phyloP scores from a whole-genome alignment of 2,329 filamentous ascomycete genomes.

The Amauroascus niger region DNA sequence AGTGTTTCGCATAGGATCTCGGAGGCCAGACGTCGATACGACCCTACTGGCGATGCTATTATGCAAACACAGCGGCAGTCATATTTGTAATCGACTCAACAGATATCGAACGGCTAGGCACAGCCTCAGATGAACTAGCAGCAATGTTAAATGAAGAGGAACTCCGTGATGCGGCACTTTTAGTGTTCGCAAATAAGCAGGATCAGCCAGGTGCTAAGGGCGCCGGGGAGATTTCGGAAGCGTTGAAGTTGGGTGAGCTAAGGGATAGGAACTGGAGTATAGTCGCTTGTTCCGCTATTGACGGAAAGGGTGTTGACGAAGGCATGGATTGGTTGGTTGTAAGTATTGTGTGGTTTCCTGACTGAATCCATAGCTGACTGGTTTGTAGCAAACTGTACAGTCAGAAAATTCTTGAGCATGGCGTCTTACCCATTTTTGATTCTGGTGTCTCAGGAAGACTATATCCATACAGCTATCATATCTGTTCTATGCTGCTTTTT shows the following conservation, averaged over 20 bases:
- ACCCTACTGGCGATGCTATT: slow-evolving; percentile 99
- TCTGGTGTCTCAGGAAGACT: background rate
- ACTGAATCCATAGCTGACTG: slow-evolving; percentile 9
- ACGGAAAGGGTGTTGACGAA: slow-evolving; percentile 86
- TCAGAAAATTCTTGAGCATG: slow-evolving; percentile 34
- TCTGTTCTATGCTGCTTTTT: background rate
- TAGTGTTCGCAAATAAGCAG: slow-evolving; percentile 99
- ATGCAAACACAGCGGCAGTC: slow-evolving; percentile 94
- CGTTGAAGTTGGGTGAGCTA: slow-evolving; percentile 77
- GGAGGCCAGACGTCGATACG: slow-evolving; percentile 97
- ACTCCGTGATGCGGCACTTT: slow-evolving; percentile 76
- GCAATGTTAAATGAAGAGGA: slow-evolving; percentile 98
- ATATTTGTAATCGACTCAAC: slow-evolving; percentile 98
- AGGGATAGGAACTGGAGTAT: slow-evolving; percentile 99
- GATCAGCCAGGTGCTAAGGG: slow-evolving; percentile 95
- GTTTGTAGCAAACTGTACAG: slow-evolving; percentile 35
- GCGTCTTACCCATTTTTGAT: background rate
- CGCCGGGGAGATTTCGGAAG: slow-evolving; percentile 92
- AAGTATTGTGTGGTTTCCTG: slow-evolving; percentile 28
- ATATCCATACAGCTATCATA: background rate
- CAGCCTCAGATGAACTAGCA: slow-evolving; percentile 80
- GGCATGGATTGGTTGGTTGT: slow-evolving; percentile 99
- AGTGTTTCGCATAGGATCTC: slow-evolving; percentile 54
- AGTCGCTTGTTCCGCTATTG: slow-evolving; percentile 91
- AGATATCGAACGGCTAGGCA: slow-evolving; percentile 89